phyloP scores from a whole-genome alignment of 768 basidiomycete species.

The Mycena polygramma region DNA sequence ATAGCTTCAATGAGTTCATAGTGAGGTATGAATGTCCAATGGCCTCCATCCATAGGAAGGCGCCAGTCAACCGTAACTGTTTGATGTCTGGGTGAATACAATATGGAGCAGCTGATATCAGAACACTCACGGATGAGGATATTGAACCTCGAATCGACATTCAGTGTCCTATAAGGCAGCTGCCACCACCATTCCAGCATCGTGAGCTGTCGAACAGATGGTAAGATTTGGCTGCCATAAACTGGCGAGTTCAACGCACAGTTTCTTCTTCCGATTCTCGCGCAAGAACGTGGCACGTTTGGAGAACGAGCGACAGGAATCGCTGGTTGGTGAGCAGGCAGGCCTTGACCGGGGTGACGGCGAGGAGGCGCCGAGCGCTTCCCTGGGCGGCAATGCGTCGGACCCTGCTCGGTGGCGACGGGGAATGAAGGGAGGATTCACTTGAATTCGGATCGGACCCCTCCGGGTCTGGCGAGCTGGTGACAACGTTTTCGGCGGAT shows the following conservation, averaged over 20 bases:
- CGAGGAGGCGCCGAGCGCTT: too few relatives aligned
- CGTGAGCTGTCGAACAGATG: slow-evolving; percentile 5
- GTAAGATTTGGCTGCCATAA: background rate
- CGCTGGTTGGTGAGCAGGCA: too few relatives aligned
- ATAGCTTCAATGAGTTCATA: background rate
- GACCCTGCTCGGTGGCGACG: too few relatives aligned
- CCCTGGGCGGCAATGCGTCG: too few relatives aligned
- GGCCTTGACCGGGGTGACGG: too few relatives aligned
- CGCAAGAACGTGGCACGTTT: background rate
- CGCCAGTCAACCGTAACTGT: slow-evolving; percentile 16
- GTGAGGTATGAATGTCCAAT: slow-evolving; percentile 11
- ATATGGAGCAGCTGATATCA: too few relatives aligned
- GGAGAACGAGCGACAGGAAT: too few relatives aligned
- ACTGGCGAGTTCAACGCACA: background rate
- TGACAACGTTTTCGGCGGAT: too few relatives aligned
- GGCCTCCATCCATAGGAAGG: slow-evolving; percentile 8
- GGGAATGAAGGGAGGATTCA: too few relatives aligned
- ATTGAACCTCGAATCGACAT: slow-evolving; percentile 11
- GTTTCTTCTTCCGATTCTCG: background rate
- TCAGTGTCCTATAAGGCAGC: slow-evolving; percentile 1
- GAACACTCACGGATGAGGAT: background rate
- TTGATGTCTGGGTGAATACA: background rate
- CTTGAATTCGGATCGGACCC: too few relatives aligned
- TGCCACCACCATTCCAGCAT: slow-evolving; percentile 19
- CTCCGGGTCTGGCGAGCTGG: too few relatives aligned